A percentile compares a stretch with the other conserved stretches of the same genome.
phyloP scores from a whole-genome alignment of 2,329 filamentous ascomycete species.

The Botryotinia calthae region DNA sequence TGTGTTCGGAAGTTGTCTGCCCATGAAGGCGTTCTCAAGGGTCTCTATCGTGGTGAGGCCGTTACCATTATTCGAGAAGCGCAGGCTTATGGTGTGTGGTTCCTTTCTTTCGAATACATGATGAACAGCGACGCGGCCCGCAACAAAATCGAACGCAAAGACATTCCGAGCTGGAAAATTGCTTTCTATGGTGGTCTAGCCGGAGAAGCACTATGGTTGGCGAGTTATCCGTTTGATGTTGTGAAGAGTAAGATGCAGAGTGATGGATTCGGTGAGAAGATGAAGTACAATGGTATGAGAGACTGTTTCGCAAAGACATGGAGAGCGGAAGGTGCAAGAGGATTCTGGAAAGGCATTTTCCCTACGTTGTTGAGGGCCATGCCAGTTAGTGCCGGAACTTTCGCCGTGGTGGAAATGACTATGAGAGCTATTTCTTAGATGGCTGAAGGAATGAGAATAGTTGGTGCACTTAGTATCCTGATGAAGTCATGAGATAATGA shows the following conservation, averaged over 20 bases:
- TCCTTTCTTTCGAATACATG: slow-evolving; percentile 89
- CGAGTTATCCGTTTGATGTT: slow-evolving; percentile 93
- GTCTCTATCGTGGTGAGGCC: slow-evolving; percentile 81
- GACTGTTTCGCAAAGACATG: slow-evolving; percentile 87
- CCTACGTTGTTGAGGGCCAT: slow-evolving; percentile 91
- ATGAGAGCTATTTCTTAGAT: slow-evolving; percentile 57
- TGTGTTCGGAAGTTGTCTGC: slow-evolving; percentile 81
- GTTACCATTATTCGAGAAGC: slow-evolving; percentile 88
- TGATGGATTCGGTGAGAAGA: slow-evolving; percentile 75
- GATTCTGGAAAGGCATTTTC: slow-evolving; percentile 93
- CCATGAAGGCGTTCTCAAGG: slow-evolving; percentile 63
- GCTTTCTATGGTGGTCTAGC: slow-evolving; percentile 90
- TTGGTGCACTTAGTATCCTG: neutral
- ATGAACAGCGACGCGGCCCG: slow-evolving; percentile 87
- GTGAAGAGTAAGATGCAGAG: slow-evolving; percentile 99
- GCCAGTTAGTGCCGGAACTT: slow-evolving; percentile 97
- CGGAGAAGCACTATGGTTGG: slow-evolving; percentile 89
- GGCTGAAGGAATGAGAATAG: neutral
- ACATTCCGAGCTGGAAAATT: slow-evolving; percentile 81
- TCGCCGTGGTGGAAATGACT: slow-evolving; percentile 74
- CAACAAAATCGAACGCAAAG: slow-evolving; percentile 70
- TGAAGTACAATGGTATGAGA: slow-evolving; percentile 77
- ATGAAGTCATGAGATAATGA: neutral
- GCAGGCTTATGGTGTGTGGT: slow-evolving; percentile 95
- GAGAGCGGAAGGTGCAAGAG: slow-evolving; percentile 69